A percentile compares a stretch with the other conserved stretches of the same genome.
These are phyloP conservation scores for Balakata baccata DNA, from an alignment of 345 rosid species.

Conservation along the genomic window DNA sequence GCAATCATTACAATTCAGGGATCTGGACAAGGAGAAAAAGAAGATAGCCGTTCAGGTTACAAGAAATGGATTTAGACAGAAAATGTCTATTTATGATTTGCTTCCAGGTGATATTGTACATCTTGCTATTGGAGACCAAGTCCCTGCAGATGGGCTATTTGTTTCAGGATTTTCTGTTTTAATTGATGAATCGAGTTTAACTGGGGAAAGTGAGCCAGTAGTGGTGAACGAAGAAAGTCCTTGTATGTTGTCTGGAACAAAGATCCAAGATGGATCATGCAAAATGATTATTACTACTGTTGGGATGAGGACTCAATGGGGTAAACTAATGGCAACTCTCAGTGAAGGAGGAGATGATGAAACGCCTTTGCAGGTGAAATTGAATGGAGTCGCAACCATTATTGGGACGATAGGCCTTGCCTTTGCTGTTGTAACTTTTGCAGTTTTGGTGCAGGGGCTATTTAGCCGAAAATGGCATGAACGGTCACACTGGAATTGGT, in stretches of 20 bases:
- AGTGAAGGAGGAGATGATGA: conserved; percentile 96
- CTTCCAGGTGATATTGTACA: conserved; percentile 90
- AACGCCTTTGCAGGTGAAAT: conserved; percentile 88
- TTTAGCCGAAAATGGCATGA: conserved; percentile 48
- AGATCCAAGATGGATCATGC: conserved; percentile 89
- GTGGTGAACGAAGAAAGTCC: conserved; percentile 63
- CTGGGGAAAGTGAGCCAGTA: conserved; percentile 90
- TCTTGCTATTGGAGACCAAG: conserved; percentile 89
- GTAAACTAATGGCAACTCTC: conserved; percentile 87
- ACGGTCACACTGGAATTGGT: conserved; percentile 55
- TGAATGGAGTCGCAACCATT: conserved; percentile 92
- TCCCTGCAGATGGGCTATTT: conserved; percentile 92
- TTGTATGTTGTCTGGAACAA: conserved; percentile 84
- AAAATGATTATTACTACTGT: conserved; percentile 84
- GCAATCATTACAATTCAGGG: conserved; percentile 78
- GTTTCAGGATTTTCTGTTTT: conserved; percentile 79
- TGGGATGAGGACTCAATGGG: conserved; percentile 99
- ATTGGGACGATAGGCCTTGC: conserved; percentile 81
- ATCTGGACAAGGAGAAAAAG: conserved; percentile 89
- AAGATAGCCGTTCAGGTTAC: conserved; percentile 82
- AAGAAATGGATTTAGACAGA: conserved; percentile 78
- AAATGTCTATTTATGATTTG: conserved; percentile 74
- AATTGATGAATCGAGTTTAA: conserved; percentile 82
- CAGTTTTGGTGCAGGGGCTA: conserved; percentile 77
- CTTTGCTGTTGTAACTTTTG: conserved; percentile 79